Evolutionary conservation across 345 rosid species (phyloP).

Genomic region (Euclidium syriacum): DNA sequence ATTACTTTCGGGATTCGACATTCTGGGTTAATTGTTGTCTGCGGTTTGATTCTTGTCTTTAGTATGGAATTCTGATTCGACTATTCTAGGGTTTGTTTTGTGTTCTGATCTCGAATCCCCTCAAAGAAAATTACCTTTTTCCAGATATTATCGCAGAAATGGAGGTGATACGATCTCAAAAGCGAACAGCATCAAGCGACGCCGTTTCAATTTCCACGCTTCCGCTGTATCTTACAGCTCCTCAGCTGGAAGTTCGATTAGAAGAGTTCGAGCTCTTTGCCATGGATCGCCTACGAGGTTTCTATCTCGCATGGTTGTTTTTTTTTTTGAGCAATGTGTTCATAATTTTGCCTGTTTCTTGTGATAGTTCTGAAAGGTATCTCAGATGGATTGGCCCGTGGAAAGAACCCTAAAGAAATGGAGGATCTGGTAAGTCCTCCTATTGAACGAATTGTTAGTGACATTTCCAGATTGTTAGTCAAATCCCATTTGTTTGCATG

Average conservation of each 20-base stretch:
- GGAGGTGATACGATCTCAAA: constrained; percentile 46
- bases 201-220: constrained; percentile 35
- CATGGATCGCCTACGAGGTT: constrained; percentile 87
- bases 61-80: no score
- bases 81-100: no score
- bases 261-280: constrained; percentile 94
- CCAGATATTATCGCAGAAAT: no score
- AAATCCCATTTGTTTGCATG: neutral
- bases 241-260: constrained; percentile 77
- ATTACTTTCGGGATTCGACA: no score
- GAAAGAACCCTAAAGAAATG: constrained; percentile 74
- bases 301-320: neutral
- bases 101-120: no score
- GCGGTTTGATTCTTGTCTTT: no score
- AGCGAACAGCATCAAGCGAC: constrained; percentile 18
- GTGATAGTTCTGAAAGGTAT: constrained; percentile 68
- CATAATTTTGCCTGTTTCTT: neutral
- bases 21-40: no score
- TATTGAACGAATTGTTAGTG: neutral
- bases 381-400: constrained; percentile 78
- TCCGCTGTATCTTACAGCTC: constrained; percentile 75
- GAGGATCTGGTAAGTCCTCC: constrained; percentile 42
- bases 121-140: no score
- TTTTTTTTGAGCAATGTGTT: neutral
- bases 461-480: neutral